A percentile compares a stretch with the other conserved stretches of the same genome.
phyloP scores from a whole-genome alignment of 2,329 filamentous ascomycete genomes.

The Pseudogymnoascus sp. region DNA sequence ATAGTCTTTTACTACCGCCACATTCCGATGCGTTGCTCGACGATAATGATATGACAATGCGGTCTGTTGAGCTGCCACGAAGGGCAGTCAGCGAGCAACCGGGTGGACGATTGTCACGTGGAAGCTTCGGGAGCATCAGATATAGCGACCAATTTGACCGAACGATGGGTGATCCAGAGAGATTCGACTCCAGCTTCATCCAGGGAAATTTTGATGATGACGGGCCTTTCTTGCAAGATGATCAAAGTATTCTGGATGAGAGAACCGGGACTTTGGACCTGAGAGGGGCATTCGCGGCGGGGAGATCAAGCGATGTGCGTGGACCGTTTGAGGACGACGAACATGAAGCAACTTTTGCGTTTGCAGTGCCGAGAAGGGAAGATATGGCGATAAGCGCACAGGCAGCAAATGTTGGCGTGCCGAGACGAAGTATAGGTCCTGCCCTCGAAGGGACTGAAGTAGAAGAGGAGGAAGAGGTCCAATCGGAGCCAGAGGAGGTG shows the following conservation, averaged over 20 bases:
- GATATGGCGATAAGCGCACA: background rate
- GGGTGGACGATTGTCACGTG: constrained; percentile 36
- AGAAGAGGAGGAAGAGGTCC: constrained; percentile 13
- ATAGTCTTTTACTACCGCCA: constrained; percentile 39
- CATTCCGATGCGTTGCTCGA: constrained; percentile 47
- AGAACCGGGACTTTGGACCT: constrained; percentile 16
- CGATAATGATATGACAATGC: constrained; percentile 49
- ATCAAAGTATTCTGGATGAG: constrained; percentile 2
- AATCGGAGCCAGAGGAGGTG: constrained; percentile 13
- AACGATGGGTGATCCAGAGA: constrained; percentile 21
- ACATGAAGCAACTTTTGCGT: constrained; percentile 26
- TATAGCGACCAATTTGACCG: constrained; percentile 43
- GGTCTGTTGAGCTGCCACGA: constrained; percentile 52
- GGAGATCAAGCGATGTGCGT: constrained; percentile 24
- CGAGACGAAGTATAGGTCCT: background rate
- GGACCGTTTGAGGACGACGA: constrained; percentile 22
- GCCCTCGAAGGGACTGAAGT: constrained; percentile 11
- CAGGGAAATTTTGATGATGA: constrained; percentile 18
- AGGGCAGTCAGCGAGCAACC: constrained; percentile 41
- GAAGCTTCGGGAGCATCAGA: constrained; percentile 41
- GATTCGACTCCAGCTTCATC: constrained; percentile 24
- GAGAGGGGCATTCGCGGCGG: constrained; percentile 16
- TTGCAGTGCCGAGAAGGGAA: constrained; percentile 25
- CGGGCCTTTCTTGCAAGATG: constrained; percentile 9
- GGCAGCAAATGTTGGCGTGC: background rate